phyloP scores from a whole-genome alignment of 768 basidiomycete genomes.

The Pleurotus salmoneostramineus region DNA sequence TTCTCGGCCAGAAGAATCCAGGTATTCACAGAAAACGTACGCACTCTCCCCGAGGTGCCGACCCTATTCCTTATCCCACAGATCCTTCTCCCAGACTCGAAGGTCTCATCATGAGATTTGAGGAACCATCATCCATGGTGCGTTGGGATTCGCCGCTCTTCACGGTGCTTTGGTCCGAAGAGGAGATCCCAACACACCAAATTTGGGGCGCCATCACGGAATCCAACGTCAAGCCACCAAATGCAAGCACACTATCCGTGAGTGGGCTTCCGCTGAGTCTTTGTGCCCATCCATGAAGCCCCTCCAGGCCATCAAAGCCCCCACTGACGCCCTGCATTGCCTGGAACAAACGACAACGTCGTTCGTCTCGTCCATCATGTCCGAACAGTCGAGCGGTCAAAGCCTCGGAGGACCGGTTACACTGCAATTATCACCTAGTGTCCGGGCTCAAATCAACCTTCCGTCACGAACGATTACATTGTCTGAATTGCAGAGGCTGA shows the following conservation, averaged over 20 bases:
- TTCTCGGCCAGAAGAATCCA: conserved; percentile 36
- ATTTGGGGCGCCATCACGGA: conserved; percentile 83
- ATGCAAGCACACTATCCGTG: conserved; percentile 75
- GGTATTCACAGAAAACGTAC: conserved; percentile 75
- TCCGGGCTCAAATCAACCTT: conserved; percentile 51
- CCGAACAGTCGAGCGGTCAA: conserved; percentile 53
- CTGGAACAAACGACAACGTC: conserved; percentile 76
- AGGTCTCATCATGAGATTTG: conserved; percentile 83
- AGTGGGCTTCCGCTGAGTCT: conserved; percentile 19
- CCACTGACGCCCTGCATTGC: conserved; percentile 80
- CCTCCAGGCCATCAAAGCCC: conserved; percentile 70
- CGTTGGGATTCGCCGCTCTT: conserved; percentile 97
- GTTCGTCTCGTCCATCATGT: conserved; percentile 69
- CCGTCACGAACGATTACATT: conserved; percentile 74
- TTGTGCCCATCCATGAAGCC: not conserved
- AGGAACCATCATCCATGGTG: conserved; percentile 98
- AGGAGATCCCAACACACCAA: conserved; percentile 55
- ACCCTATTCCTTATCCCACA: not conserved
- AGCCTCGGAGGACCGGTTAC: conserved; percentile 50
- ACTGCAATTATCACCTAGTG: conserved; percentile 35
- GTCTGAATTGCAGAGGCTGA: conserved; percentile 83
- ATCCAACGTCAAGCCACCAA: conserved; percentile 82
- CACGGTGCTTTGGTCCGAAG: conserved; percentile 75
- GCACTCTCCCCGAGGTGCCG: conserved; percentile 17
- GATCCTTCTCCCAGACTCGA: conserved; percentile 53